Evolutionary conservation across 2,329 filamentous ascomycete species (phyloP).

Genomic region (Pseudovirgaria hyperparasitica): DNA sequence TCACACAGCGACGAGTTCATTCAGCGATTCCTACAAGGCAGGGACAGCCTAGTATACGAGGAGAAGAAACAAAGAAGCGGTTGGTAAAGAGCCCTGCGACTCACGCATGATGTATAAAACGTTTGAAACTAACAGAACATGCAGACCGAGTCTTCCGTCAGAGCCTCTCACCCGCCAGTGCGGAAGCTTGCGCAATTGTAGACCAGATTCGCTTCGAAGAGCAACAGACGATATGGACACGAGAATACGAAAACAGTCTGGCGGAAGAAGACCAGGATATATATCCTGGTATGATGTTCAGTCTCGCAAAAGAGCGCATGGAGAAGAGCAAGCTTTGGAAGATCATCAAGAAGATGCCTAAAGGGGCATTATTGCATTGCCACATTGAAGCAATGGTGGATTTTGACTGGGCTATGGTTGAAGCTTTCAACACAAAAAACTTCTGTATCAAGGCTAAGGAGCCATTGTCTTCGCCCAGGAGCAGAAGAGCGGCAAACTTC

Average conservation of each 20-base stretch:
- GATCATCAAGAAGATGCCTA: slow-evolving; percentile 77
- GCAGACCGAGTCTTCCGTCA: slow-evolving; percentile 58
- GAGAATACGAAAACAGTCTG: slow-evolving; percentile 56
- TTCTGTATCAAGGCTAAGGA: slow-evolving; percentile 55
- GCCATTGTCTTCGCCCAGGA: slow-evolving; percentile 41
- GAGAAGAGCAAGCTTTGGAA: slow-evolving; percentile 74
- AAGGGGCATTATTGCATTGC: slow-evolving; percentile 74
- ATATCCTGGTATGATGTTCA: slow-evolving; percentile 90
- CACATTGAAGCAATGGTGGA: slow-evolving; percentile 89
- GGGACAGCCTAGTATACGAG: slow-evolving; percentile 62
- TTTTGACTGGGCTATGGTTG: slow-evolving; percentile 63
- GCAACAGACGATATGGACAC: slow-evolving; percentile 62
- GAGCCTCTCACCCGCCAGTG: slow-evolving; percentile 65
- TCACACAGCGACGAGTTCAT: slow-evolving; percentile 57
- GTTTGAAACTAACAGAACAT: slow-evolving; percentile 2
- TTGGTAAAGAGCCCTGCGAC: slow-evolving; percentile 25
- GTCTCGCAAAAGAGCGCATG: slow-evolving; percentile 72
- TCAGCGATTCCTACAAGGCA: slow-evolving; percentile 65
- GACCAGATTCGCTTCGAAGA: slow-evolving; percentile 68
- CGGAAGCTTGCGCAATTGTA: slow-evolving; percentile 67
- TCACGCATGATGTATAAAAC: not conserved
- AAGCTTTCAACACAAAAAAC: slow-evolving; percentile 57
- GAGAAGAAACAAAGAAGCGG: slow-evolving; percentile 76
- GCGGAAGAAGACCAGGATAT: slow-evolving; percentile 52
- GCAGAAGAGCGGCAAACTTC: slow-evolving; percentile 43